These are phyloP conservation scores for Metschnikowia similis DNA, from an alignment of 805 yeast genomes.

Conservation along the genomic window DNA sequence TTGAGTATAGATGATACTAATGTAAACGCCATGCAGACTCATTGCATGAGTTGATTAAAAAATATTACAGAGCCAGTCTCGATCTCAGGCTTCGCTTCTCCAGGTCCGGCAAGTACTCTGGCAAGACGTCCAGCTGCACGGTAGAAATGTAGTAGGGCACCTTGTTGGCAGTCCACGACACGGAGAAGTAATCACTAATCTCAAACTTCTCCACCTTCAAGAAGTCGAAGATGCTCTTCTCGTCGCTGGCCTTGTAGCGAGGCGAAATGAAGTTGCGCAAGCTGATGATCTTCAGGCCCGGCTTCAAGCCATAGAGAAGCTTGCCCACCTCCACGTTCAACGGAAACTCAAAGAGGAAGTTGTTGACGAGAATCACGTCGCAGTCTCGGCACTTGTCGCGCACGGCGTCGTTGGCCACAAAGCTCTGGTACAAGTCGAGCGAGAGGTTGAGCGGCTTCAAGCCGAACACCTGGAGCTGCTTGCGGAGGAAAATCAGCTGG, in stretches of 20 bases:
- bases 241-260: conserved; percentile 59
- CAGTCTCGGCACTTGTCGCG: conserved; percentile 51
- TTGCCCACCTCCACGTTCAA: conserved; percentile 65
- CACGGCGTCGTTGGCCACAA: conserved; percentile 62
- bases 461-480: conserved; percentile 62
- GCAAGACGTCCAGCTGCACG: conserved; percentile 42
- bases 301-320: conserved; percentile 57
- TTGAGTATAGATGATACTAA: too few relatives aligned
- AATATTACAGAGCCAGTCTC: not conserved
- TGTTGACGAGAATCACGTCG: conserved; percentile 74
- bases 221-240: conserved; percentile 55
- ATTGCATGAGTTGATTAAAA: not conserved
- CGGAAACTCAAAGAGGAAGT: conserved; percentile 76
- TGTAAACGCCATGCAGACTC: too few relatives aligned
- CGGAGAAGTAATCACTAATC: conserved; percentile 65
- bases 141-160: conserved; percentile 76
- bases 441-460: conserved; percentile 51
- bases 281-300: conserved; percentile 76
- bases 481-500: conserved; percentile 56
- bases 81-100: not conserved
- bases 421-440: conserved; percentile 64
- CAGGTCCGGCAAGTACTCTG: conserved; percentile 25
- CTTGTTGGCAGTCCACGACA: conserved; percentile 88
- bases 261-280: conserved; percentile 76
- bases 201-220: conserved; percentile 56